Base-by-base conservation (phyloP, 2,329 filamentous ascomycete genomes). In the Cladorrhinum sp. region DNA sequence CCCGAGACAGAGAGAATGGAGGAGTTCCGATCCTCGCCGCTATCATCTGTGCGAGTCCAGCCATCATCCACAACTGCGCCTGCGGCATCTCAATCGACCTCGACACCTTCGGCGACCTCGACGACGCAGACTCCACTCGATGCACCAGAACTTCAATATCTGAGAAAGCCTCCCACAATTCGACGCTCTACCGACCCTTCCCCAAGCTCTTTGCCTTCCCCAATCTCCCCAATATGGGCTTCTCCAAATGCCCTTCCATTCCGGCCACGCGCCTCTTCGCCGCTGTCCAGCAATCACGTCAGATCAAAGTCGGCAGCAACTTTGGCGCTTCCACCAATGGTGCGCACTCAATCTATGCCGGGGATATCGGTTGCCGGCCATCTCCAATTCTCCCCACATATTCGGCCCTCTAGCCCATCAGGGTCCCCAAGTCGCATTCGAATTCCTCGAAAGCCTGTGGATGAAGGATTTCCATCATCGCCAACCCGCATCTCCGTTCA, bases 1-100 rank as follows among this genome's bases (percentile, higher is more conserved):
- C 85, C 85, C 66, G 85, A 88, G 77, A 86, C 85, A 54, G 84
- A 88, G 77, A 80, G 84, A 65, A 85, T 88, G 81, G 85, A 87
- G 78, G 84, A 84, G 72, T 88, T 88, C 70, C 81, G 79, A 63
- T 75, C 83, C 58, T 81, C 83, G 56, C 83, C 84, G 65, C 75
- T 85, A 38, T 82, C 84, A 41, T 78, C 76, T 27, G 73, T 85
- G 50, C 80, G 82, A 62, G 73, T 84, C 23, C 79, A 78, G 59
- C 76, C 74, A 61, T 67, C 75, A 29, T 67, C 76, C 51, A 5
- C 25, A 18, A 18, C 50, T 53, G 22, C 50, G 27, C 20, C 50
- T 27, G 27, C 32, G 16, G 16, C n/a, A n/a, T 13, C 36, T 41
- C 10, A 41, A 32, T 32, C 25, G 24, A 24, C 25, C 13, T 25